Conservation (phyloP, 768 basidiomycete species). For the Phylloporus sp. region DNA sequence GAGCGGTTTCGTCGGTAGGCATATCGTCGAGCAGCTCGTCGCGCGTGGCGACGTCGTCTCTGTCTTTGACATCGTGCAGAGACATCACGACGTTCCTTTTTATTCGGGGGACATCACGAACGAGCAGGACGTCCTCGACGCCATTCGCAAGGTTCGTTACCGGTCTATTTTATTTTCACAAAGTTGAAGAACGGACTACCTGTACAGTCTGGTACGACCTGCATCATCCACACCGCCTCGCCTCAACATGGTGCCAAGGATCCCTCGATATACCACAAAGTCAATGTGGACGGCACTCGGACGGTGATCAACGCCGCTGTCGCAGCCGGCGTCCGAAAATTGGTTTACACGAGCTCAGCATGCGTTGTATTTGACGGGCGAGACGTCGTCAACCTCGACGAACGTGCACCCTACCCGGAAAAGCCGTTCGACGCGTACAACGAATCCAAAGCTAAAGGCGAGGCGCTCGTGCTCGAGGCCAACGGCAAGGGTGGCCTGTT, state of each 20-base stretch:
- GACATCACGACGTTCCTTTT: slow-evolving; percentile 82
- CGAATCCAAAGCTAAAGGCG: slow-evolving; percentile 87
- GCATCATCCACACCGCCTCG: slow-evolving; percentile 95
- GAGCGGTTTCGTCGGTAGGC: slow-evolving; percentile 85
- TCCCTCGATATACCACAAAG: slow-evolving; percentile 76
- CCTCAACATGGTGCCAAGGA: slow-evolving; percentile 65
- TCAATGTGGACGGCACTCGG: slow-evolving; percentile 90
- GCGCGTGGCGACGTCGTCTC: slow-evolving; percentile 77
- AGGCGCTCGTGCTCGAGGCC: slow-evolving; percentile 74
- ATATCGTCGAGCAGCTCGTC: slow-evolving; percentile 82
- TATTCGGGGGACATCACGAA: slow-evolving; percentile 87
- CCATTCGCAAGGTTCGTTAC: slow-evolving; percentile 52
- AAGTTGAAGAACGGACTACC: not conserved
- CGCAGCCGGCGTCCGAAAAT: slow-evolving; percentile 66
- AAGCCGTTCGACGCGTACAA: slow-evolving; percentile 88
- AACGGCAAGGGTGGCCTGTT: slow-evolving; percentile 81
- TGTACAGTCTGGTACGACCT: slow-evolving; percentile 70
- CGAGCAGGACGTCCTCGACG: slow-evolving; percentile 62
- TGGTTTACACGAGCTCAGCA: slow-evolving; percentile 93
- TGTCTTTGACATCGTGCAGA: slow-evolving; percentile 89
- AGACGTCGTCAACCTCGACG: slow-evolving; percentile 82
- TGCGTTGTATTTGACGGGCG: slow-evolving; percentile 84
- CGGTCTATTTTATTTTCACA: not conserved
- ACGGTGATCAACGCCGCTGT: slow-evolving; percentile 80
- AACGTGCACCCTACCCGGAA: slow-evolving; percentile 71